Evolutionary conservation across 805 yeast species (phyloP).

Genomic region (Starmerella khaoyaiensis): DNA sequence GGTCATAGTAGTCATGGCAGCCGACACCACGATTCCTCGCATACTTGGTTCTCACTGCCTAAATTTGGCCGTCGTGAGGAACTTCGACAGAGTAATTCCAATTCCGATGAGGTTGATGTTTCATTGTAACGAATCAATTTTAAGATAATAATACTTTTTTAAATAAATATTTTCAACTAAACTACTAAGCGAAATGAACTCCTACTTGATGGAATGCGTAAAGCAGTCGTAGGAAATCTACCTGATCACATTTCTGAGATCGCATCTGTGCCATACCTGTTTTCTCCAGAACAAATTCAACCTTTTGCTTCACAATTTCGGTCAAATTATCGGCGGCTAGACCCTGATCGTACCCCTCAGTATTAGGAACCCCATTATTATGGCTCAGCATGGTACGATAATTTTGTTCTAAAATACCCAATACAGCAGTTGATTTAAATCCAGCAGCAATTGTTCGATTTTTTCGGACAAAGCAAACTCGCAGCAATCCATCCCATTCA

Average conservation of each 20-base stretch:
- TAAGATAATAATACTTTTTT: not conserved
- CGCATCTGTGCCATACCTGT: conserved; percentile 77
- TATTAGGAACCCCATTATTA: conserved; percentile 31
- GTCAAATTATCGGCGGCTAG: conserved; percentile 28
- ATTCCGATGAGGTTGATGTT: conserved; percentile 13
- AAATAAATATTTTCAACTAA: not conserved
- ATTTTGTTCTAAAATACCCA: conserved; percentile 74
- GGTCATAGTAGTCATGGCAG: not conserved
- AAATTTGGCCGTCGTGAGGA: conserved; percentile 15
- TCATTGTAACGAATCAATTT: conserved; percentile 6
- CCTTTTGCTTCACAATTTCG: conserved; percentile 51
- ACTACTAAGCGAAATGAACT: conserved; percentile 69
- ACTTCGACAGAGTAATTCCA: conserved; percentile 2
- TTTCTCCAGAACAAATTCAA: conserved; percentile 58
- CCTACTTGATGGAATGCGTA: conserved; percentile 96
- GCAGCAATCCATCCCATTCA: conserved; percentile 93
- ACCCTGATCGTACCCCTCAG: conserved; percentile 33
- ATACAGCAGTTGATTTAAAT: conserved; percentile 66
- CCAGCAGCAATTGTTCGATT: conserved; percentile 88
- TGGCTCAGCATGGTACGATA: conserved; percentile 64
- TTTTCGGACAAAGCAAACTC: conserved; percentile 85
- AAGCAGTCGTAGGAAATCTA: conserved; percentile 68
- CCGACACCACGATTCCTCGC: too few relatives aligned
- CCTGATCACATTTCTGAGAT: conserved; percentile 89
- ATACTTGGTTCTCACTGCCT: conserved; percentile 11